These are phyloP conservation scores for Epichloe uncinata DNA, from an alignment of 2,329 filamentous ascomycete species.

Conservation along the genomic window DNA sequence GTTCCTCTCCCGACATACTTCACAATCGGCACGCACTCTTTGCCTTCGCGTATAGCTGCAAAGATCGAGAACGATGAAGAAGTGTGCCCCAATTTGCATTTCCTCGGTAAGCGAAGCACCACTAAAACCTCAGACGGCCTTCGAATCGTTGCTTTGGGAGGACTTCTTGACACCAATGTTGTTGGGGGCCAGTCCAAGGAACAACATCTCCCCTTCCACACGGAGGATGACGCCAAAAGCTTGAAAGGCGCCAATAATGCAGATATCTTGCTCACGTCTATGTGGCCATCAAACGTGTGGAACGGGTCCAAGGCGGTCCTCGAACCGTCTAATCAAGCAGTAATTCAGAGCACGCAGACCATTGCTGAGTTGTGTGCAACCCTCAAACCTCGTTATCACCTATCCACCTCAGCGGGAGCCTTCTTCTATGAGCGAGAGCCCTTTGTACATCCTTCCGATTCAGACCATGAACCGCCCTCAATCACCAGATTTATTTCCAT, in stretches of 20 bases:
- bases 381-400: conserved; percentile 85
- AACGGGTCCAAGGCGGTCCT: conserved; percentile 51
- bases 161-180: conserved; percentile 49
- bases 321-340: conserved; percentile 35
- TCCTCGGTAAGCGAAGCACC: conserved; percentile 72
- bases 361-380: conserved; percentile 66
- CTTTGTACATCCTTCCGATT: conserved; percentile 56
- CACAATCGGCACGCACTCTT: conserved; percentile 57
- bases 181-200: conserved; percentile 53
- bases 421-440: conserved; percentile 86
- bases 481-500: conserved; percentile 87
- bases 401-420: conserved; percentile 51
- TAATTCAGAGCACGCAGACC: conserved; percentile 45
- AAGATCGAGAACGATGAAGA: conserved; percentile 61
- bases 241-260: conserved; percentile 64
- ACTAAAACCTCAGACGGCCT: conserved; percentile 85
- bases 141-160: conserved; percentile 76
- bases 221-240: conserved; percentile 59
- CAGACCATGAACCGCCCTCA: conserved; percentile 34
- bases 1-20: conserved; percentile 86
- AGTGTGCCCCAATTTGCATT: conserved; percentile 83
- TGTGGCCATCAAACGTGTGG: conserved; percentile 70
- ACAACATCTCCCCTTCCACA: conserved; percentile 66
- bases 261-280: conserved; percentile 75
- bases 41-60: conserved; percentile 58